Evolutionary conservation across 441 rosid genomes (phyloP), one percentile per base, ranked within the genome.

Genomic region (Flueggea neowawraea): DNA sequence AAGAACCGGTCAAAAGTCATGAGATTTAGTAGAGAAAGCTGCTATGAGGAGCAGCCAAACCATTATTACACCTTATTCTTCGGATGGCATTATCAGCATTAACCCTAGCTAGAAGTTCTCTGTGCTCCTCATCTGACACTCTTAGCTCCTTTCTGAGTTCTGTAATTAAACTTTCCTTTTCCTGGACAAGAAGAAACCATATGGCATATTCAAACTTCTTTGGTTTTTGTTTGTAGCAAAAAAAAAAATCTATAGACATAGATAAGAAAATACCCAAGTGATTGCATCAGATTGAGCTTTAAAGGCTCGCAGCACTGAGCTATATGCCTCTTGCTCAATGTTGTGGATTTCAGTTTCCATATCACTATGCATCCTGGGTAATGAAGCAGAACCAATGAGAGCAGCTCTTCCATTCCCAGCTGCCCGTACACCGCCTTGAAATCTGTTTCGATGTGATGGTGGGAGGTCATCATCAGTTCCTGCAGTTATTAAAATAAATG

Each of bases 401-500:
- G 83, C 83, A 72, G 98, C 71, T 75, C 96, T 86, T 69, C 97
- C 93, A 74, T 90, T 95, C 60, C 87, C 96, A 36, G 95, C 76
- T 59, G 90, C 75, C 31, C 80, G 80, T 6, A 74, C 83, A 28
- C 85, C 95, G 78, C 95, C 73, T 70, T 90, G 98, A 76, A 81
- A 95, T 78, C 96, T 89, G 79, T 80, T 89, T 72, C 80, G 93
- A 79, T 88, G 97, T 55, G 98, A 69, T 43, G 97, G 97, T 75
- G 98, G 99, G 50, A 95, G 89, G 69, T 92, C 99, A 78, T 91
- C 99, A 75, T 95, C 99, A 14, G 98, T 95, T 65, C 99, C 99
- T 95, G 82, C 73, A 75, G 58, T 55, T 47, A 44, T 12, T 4
- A 57, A 10, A 22, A 52, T 56, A 52, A 39, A 16, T 44, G 28